Evolutionary conservation across 164 flowering plant genomes (phyloP), one percentile per base, ranked within the genome.

Genomic region (Kingdonia uniflora): DNA sequence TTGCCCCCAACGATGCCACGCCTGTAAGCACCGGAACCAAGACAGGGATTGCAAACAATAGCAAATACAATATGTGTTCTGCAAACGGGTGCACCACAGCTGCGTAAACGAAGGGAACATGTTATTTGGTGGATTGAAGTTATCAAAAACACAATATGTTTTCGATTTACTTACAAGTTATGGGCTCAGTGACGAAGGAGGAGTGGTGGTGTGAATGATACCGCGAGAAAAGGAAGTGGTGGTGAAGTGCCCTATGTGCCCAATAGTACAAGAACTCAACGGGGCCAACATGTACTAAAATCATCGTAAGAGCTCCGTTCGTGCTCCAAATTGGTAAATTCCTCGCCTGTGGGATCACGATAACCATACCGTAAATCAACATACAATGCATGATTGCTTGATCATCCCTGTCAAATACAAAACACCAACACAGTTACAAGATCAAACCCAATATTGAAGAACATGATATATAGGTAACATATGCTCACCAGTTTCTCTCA

Each of bases 81-180:
- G 66, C 78, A 56, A 80, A 80, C 17, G 85, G 85, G 62, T 80
- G 85, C 45, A 68, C 62, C 35, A 73, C 81, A 62, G 85, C 85
- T 80, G 81, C 69, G 45, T 14, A 35, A 13, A 37, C 4, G 1
- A 21, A 56, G 17, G n/a, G 22, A 25, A 24, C 23, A 37, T 0
- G 40, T 15, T 29, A 22, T 11, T 21, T 19, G 3, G 19, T 19
- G 13, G 3, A 43, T 2, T 42, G 2, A 42, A 15, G 11, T 5
- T 1, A 15, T 22, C 1, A 7, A 16, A 16, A 14, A 11, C 17
- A 41, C 12, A 21, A 21, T 23, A 12, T 21, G 14, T 11, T 19
- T 37, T 33, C 14, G n/a, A 16, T 15, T 23, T 33, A 20, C 63
- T 58, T 68, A 74, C 81, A 63, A 4, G 81, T 69, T 6, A 67